Base-by-base conservation (phyloP, 202 grass and related monocot species). In the Dendrocalamus latiflorus region DNA sequence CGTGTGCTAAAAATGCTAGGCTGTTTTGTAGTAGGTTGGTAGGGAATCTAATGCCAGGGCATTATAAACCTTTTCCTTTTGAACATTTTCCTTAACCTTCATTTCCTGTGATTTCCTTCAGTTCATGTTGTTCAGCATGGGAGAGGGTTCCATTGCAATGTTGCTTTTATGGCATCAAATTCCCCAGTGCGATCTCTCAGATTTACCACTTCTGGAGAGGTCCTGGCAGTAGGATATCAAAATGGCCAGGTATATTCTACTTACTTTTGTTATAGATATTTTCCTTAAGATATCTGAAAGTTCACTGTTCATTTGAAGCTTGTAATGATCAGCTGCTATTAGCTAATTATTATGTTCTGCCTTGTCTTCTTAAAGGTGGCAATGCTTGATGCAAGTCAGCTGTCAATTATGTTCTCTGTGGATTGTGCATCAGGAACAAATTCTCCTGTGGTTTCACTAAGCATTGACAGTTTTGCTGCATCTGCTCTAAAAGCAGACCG, bases 351-450 rank as follows among this genome's bases (percentile, higher is more conserved):
- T 86, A 39, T 79, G 16, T 85, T 57, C 67, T 88, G 60, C 48
- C 62, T 80, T 91, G 11, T 82, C 60, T 76, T 91, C n/a, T 77
- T 82, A 80, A 90, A 98, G 95, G 90, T 98, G 78, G 80, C 85
- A 58, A 85, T 91, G 87, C 80, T 98, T 81, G 87, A 98, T 84
- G 74, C 85, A 74, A 87, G 72, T 84, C 86, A 85, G 50, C 80
- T 91, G 44, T 93, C 89, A 58, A 79, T 93, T 62, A 62, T 93
- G 66, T 98, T 95, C 63, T 72, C 75, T 55, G 85, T 85, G 41
- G 91, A 98, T 83, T 88, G 83, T 82, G 59, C 89, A 83, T 88
- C 87, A 74, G 93, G 88, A 86, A 87, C 87, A 83, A 93, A 89
- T 85, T 93, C 87, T 81, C 86, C 91, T 74, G 77, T 93, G 36